Evolutionary conservation across 108 stramenopile species (phyloP).

Genomic region (Fragilariopsis cylindrus): DNA sequence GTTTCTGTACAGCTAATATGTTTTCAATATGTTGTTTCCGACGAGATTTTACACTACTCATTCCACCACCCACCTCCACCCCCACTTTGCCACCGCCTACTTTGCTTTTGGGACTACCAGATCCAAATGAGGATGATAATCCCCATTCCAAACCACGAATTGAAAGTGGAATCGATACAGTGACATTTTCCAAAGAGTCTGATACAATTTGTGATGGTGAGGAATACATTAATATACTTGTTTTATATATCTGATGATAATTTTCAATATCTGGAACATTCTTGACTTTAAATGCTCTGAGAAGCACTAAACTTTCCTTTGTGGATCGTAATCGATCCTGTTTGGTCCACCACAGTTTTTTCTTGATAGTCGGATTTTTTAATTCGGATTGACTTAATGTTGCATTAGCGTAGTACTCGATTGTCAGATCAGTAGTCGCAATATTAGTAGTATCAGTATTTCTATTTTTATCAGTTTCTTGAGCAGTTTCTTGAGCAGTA

Average conservation of each 20-base stretch:
- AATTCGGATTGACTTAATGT: neutral
- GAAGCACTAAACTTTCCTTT: conserved; percentile 19
- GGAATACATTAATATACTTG: conserved; percentile 1
- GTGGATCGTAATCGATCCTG: conserved; percentile 21
- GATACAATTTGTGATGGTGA: conserved; percentile 11
- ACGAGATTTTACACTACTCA: neutral
- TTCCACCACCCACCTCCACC: too few species aligned
- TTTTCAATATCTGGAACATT: conserved; percentile 16
- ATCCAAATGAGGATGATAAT: neutral
- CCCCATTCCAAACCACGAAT: conserved; percentile 37
- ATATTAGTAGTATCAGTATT: too few species aligned
- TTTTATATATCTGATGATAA: neutral
- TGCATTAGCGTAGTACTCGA: too few species aligned
- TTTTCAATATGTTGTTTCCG: conserved; percentile 22
- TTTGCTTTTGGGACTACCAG: neutral
- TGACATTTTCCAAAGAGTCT: conserved; percentile 24
- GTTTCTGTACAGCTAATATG: conserved; percentile 18
- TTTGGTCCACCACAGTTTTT: conserved; percentile 24
- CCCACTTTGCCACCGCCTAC: too few species aligned
- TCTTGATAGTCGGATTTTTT: neutral
- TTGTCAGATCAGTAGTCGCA: too few species aligned
- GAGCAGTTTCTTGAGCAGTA: too few species aligned
- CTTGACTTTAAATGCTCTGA: conserved; percentile 15
- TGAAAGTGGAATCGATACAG: conserved; percentile 17
- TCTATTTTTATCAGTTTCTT: too few species aligned